Percentiles rank a stretch among this genome's conserved stretches.
phyloP scores from a whole-genome alignment of 164 flowering plant species.

The Platanus orientalis region DNA sequence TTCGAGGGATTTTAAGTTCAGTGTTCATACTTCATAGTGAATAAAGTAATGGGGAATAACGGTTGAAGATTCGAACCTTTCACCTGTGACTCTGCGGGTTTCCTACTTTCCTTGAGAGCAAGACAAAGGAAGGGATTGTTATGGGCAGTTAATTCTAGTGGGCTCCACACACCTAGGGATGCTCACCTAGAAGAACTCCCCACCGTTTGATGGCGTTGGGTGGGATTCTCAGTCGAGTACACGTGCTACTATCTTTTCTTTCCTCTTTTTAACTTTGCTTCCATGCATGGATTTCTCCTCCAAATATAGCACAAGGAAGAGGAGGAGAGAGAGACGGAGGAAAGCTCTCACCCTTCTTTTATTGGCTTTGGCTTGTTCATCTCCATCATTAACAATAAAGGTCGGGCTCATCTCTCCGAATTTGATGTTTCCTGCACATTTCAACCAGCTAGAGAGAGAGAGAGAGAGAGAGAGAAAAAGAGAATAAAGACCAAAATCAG shows the following conservation, averaged over 20 bases:
- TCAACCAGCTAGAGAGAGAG: constrained; percentile 28
- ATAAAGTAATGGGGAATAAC: constrained; percentile 13
- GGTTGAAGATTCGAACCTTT: constrained; percentile 37
- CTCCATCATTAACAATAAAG: constrained; percentile 5
- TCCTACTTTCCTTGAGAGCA: constrained; percentile 27
- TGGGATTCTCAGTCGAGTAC: constrained; percentile 54
- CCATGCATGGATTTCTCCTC: constrained; percentile 94
- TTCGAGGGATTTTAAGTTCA: no score
- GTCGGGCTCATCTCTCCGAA: constrained; percentile 21
- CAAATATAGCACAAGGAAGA: constrained; percentile 16
- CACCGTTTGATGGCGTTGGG: constrained; percentile 46
- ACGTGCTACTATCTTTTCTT: constrained; percentile 47
- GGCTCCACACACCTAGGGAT: constrained; percentile 21
- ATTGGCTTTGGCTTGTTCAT: constrained; percentile 24
- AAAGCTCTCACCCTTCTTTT: constrained; percentile 20
- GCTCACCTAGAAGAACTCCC: constrained; percentile 15
- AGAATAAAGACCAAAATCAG: background rate
- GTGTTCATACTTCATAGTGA: no score
- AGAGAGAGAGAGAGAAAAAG: no score
- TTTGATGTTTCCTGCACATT: constrained; percentile 19
- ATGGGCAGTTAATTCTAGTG: constrained; percentile 25
- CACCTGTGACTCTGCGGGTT: constrained; percentile 16
- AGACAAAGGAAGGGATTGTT: constrained; percentile 72
- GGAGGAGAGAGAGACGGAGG: constrained; percentile 20
- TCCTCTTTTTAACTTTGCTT: constrained; percentile 52